These are phyloP conservation scores for Tilletia horrida DNA, from an alignment of 1,284 basidiomycete species.

Conservation along the genomic window DNA sequence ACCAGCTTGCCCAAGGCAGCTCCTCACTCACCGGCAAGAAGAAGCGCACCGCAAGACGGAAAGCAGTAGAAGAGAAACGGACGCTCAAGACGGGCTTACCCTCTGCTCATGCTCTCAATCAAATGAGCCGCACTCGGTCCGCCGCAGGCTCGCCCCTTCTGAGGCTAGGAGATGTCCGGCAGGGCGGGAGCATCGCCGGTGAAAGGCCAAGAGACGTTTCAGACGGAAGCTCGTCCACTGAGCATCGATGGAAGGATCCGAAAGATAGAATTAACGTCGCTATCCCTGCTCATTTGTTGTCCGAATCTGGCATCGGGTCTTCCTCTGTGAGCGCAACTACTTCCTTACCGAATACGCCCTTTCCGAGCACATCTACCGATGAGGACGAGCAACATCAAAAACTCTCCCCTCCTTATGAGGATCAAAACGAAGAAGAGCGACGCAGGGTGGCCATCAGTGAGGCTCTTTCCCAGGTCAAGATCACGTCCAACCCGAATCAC, in stretches of 20 bases:
- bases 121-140: not conserved
- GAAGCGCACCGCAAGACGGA: not conserved
- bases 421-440: not conserved
- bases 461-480: not conserved
- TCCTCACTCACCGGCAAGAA: not conserved
- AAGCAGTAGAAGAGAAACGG: not conserved
- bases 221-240: not conserved
- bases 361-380: not conserved
- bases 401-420: not conserved
- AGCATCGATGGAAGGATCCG: conserved; percentile 1
- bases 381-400: too few species aligned
- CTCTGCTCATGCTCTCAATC: not conserved
- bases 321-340: not conserved
- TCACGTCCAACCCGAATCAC: too few species aligned
- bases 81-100: not conserved
- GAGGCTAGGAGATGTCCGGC: not conserved
- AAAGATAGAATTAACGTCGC: not conserved
- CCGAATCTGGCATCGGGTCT: not conserved
- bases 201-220: not conserved
- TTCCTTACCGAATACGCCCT: not conserved
- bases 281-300: conserved; percentile 4
- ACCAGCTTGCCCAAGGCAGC: not conserved
- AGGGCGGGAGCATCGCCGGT: not conserved
- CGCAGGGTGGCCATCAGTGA: not conserved
- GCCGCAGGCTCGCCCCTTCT: not conserved